Evolutionary conservation across 306 rosid genomes (phyloP).

Genomic region (Cotoneaster glaucophyllus): DNA sequence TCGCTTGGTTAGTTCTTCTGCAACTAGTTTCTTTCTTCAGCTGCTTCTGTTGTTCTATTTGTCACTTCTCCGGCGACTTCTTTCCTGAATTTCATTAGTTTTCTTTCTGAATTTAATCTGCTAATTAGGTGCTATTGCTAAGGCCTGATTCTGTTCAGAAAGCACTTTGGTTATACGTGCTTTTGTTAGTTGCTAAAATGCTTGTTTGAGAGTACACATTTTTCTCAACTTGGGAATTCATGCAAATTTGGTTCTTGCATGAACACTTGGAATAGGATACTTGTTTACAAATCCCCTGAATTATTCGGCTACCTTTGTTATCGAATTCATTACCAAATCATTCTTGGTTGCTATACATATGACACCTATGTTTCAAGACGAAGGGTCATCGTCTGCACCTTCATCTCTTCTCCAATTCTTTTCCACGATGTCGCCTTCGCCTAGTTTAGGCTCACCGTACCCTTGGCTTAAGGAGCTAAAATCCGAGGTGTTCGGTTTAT

Average conservation of each 20-base stretch:
- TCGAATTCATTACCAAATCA: conserved; percentile 22
- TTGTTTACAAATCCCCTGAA: not conserved
- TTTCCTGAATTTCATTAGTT: not conserved
- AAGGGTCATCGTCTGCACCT: conserved; percentile 62
- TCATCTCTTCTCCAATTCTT: conserved; percentile 54
- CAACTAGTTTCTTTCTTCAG: not conserved
- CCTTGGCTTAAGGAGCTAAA: conserved; percentile 65
- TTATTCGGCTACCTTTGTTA: conserved; percentile 1
- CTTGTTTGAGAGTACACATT: not conserved
- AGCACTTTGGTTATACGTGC: not conserved
- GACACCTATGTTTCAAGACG: conserved; percentile 58
- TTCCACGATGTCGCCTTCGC: conserved; percentile 61
- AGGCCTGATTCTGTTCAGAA: not conserved
- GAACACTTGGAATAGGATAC: not conserved
- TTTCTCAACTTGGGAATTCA: not conserved
- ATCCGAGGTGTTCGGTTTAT: conserved; percentile 78
- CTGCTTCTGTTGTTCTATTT: conserved; percentile 17
- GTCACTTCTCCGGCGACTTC: not conserved
- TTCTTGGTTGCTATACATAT: conserved; percentile 24
- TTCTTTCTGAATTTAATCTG: not conserved
- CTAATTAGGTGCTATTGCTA: not conserved
- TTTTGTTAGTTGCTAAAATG: not conserved
- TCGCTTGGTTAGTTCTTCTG: not conserved
- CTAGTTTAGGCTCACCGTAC: conserved; percentile 62
- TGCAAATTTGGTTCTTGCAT: conserved; percentile 1